Percentiles rank a stretch among this genome's conserved stretches.
phyloP scores from a whole-genome alignment of 352 stramenopile species.

The Bremia lactucae region DNA sequence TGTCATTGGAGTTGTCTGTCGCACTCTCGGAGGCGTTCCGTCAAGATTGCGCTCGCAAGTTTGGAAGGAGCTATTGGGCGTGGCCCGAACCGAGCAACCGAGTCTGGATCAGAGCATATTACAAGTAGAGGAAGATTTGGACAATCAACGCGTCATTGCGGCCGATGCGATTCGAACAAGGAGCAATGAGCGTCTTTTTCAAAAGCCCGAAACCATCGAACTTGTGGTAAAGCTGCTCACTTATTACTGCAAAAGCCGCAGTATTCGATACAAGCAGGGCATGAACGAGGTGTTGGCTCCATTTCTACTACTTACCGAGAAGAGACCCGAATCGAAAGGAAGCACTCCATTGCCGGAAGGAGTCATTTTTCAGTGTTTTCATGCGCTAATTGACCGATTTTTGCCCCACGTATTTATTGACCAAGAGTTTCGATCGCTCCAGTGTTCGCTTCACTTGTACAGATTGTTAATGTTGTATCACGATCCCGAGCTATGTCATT shows the following conservation, averaged over 20 bases:
- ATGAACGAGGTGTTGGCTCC: slow-evolving; percentile 92
- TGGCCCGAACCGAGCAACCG: slow-evolving; percentile 48
- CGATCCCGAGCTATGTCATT: slow-evolving; percentile 80
- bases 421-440: slow-evolving; percentile 84
- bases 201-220: slow-evolving; percentile 59
- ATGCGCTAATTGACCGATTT: slow-evolving; percentile 84
- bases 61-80: slow-evolving; percentile 73
- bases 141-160: slow-evolving; percentile 86
- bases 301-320: slow-evolving; percentile 71
- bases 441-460: slow-evolving; percentile 89
- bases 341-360: slow-evolving; percentile 36
- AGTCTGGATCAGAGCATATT: slow-evolving; percentile 64
- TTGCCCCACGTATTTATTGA: slow-evolving; percentile 84
- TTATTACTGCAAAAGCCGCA: slow-evolving; percentile 88
- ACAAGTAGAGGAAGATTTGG: slow-evolving; percentile 70
- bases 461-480: slow-evolving; percentile 88
- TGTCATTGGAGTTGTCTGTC: slow-evolving; percentile 57
- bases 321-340: slow-evolving; percentile 12
- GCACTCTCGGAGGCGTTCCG: slow-evolving; percentile 55
- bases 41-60: slow-evolving; percentile 38
- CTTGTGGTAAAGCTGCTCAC: slow-evolving; percentile 81
- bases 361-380: slow-evolving; percentile 81
- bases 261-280: slow-evolving; percentile 88
- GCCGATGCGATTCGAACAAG: slow-evolving; percentile 82
- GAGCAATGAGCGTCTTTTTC: slow-evolving; percentile 67